Conservation (phyloP, 2,329 filamentous ascomycete genomes). For the Colletotrichum sp. region DNA sequence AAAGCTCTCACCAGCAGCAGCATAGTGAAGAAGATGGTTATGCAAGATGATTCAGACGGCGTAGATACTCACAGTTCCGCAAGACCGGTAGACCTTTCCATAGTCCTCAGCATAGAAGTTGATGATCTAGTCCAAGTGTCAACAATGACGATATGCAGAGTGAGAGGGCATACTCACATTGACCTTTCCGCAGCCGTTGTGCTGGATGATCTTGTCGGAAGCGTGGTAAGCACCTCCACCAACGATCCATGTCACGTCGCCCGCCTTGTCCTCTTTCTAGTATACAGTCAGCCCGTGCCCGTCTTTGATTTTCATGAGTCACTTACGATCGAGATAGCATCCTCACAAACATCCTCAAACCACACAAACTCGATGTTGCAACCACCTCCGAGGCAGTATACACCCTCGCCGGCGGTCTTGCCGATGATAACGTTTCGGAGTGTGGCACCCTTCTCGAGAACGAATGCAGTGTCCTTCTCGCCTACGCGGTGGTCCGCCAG, state of each 20-base stretch:
- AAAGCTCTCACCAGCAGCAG: neutral
- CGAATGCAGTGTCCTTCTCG: conserved; percentile 47
- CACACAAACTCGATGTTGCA: conserved; percentile 31
- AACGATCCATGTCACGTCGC: conserved; percentile 33
- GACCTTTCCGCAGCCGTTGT: conserved; percentile 40
- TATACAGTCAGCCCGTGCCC: neutral
- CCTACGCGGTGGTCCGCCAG: conserved; percentile 18
- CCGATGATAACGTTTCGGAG: conserved; percentile 54
- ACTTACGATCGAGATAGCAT: conserved; percentile 27
- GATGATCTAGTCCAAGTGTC: conserved; percentile 24
- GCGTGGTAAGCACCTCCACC: conserved; percentile 44
- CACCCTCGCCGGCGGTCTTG: conserved; percentile 28
- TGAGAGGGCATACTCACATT: conserved; percentile 6
- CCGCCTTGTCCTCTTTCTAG: conserved; percentile 25
- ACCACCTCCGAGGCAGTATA: conserved; percentile 29
- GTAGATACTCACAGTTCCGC: conserved; percentile 40
- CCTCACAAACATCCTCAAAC: conserved; percentile 31
- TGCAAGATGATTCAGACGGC: neutral
- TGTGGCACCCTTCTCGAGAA: conserved; percentile 45
- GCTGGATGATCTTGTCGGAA: conserved; percentile 43
- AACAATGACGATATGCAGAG: rapidly evolving
- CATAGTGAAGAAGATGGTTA: neutral
- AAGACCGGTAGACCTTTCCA: conserved; percentile 47
- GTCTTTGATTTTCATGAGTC: neutral
- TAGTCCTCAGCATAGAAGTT: conserved; percentile 51